Base-by-base conservation (phyloP, 495 filamentous ascomycete genomes). In the Mytilinidion resinicola region DNA sequence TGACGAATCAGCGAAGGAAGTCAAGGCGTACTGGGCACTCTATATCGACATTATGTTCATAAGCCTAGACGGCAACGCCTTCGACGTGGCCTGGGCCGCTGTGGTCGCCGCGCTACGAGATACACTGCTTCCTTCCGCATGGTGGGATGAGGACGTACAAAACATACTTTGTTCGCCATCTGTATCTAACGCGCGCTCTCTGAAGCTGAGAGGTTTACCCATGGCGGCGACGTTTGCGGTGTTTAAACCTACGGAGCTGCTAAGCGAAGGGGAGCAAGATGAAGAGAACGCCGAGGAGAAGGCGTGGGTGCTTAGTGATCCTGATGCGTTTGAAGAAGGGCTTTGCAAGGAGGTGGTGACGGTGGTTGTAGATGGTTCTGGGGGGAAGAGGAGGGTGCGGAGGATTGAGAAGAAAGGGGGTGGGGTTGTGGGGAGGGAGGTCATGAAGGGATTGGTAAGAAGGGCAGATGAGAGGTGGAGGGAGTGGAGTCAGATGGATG, bases 21-120 rank as follows among this genome's bases (percentile, higher is more conserved):
- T 90, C 20, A 90, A 90, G 35, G 92, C 89, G 69, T 97, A 90
- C 69, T 98, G 92, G 92, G 84, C 86, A 9, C 82, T 98, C 3
- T 96, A 96, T 66, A 90, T 98, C 59, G 90, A 96, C 71, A 72
- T 95, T 21, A 80, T 96, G 67, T 89, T 95, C 69, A 84, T 96
- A 53, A 92, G 89, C 0, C 81, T 95, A 12, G 91, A 95, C 51
- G 92, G 92, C 0, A 95, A 91, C 66, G 81, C 89, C 12, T 90
- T 97, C 63, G 91, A 97, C 61, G 87, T 86, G 2, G 88, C 89
- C 0, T 97, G 91, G 92, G 80, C 84, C 0, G 84, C 90, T 11
- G 78, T 96, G 4, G 61, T 96, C 37, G 85, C 90, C 19, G 93
- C 93, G n/a, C 73, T 98, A 51, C 76, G 77, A 21, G 81, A 92